These are phyloP conservation scores for Boletellus dicymbophilus DNA, from an alignment of 1,284 basidiomycete species.

Conservation along the genomic window DNA sequence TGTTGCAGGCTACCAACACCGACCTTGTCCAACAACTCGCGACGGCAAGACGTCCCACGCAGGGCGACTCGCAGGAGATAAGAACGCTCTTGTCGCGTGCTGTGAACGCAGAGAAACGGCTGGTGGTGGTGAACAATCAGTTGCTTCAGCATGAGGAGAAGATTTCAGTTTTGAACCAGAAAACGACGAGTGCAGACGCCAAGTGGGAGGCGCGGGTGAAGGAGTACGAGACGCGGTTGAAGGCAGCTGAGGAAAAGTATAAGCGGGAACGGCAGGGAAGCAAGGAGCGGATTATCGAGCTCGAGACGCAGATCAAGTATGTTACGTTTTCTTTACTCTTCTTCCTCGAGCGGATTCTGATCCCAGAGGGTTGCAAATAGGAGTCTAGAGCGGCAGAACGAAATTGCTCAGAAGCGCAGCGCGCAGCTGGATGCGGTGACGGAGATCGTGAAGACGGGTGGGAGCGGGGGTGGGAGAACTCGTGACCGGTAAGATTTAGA, in stretches of 20 bases:
- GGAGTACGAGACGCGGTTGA: slow-evolving; percentile 86
- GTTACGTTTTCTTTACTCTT: slow-evolving; percentile 28
- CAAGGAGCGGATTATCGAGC: slow-evolving; percentile 79
- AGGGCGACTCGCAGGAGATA: slow-evolving; percentile 71
- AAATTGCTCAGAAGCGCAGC: slow-evolving; percentile 68
- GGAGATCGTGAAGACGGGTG: slow-evolving; percentile 40
- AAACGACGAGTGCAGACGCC: slow-evolving; percentile 66
- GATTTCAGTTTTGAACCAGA: slow-evolving; percentile 71
- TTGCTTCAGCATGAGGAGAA: slow-evolving; percentile 82
- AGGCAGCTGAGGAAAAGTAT: slow-evolving; percentile 89
- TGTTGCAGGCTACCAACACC: slow-evolving; percentile 62
- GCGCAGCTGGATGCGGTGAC: slow-evolving; percentile 68
- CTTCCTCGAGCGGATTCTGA: slow-evolving; percentile 1
- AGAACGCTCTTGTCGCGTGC: slow-evolving; percentile 73
- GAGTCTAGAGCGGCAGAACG: slow-evolving; percentile 68
- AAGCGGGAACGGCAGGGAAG: slow-evolving; percentile 95
- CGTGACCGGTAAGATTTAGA: slow-evolving; percentile 26
- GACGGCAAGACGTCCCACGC: slow-evolving; percentile 63
- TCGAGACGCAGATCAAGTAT: slow-evolving; percentile 72
- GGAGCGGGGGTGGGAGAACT: slow-evolving; percentile 10
- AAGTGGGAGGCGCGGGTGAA: slow-evolving; percentile 94
- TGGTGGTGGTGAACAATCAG: slow-evolving; percentile 82
- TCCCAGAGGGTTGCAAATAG: slow-evolving; percentile 37
- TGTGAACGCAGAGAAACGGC: slow-evolving; percentile 79
- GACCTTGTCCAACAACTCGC: slow-evolving; percentile 80